Conservation (phyloP, 768 basidiomycete genomes). For the Mycena rosella region DNA sequence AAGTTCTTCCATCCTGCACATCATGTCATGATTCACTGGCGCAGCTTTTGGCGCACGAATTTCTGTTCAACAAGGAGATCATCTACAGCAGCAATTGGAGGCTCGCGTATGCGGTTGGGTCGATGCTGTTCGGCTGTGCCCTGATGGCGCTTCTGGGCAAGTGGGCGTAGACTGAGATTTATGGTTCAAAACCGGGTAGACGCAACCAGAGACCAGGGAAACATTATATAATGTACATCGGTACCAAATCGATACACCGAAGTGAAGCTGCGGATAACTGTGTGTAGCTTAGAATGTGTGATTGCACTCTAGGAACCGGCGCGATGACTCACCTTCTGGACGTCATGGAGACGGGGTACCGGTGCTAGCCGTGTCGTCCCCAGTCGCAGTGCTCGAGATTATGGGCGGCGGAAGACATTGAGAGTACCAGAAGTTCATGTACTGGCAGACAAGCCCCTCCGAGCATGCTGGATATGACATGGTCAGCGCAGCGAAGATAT, state of each 20-base stretch:
- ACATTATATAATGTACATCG: too few species aligned
- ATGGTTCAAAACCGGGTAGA: too few species aligned
- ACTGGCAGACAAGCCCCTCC: conserved; percentile 68
- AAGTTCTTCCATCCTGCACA: neutral
- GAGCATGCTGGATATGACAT: conserved; percentile 3
- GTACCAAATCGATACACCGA: too few species aligned
- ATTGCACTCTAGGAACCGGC: too few species aligned
- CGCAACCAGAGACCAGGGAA: too few species aligned
- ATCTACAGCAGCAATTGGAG: conserved; percentile 73
- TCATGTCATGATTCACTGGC: neutral
- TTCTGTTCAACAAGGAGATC: conserved; percentile 91
- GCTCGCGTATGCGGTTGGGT: conserved; percentile 79
- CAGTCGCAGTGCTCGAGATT: neutral
- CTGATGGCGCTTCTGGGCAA: conserved; percentile 93
- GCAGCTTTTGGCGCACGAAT: conserved; percentile 93
- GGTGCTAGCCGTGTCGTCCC: neutral
- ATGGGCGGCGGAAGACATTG: conserved; percentile 14
- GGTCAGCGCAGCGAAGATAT: neutral
- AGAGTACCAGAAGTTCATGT: conserved; percentile 21
- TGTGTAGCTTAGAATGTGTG: too few species aligned
- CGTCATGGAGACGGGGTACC: neutral
- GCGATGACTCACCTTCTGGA: too few species aligned
- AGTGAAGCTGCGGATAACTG: too few species aligned
- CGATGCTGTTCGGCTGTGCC: conserved; percentile 85
- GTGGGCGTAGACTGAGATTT: conserved; percentile 85